Base-by-base conservation (phyloP, 768 basidiomycete genomes). In the Lentinula boryana region DNA sequence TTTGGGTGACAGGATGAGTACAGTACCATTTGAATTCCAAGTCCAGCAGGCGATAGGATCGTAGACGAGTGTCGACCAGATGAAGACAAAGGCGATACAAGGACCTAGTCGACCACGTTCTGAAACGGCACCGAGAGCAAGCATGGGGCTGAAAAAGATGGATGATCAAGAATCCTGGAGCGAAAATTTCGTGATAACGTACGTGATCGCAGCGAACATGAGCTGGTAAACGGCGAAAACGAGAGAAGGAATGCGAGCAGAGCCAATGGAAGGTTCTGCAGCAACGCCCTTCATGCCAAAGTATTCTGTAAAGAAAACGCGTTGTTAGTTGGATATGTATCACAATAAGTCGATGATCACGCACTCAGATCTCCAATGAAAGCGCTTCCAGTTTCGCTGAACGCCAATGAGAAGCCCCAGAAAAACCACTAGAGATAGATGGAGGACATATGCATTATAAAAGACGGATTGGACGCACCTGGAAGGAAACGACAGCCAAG, bases 41-140 rank as follows among this genome's bases (percentile, higher is more conserved):
- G 94, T 91, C 95, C 95, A 97, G 75, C 91, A 93, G 0, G 93
- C 96, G 60, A 98, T 86, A 2, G 95, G 94, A 68, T 96, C 89
- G 73, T 98, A 98, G 15, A 95, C 93, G 61, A 94, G 68, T 4
- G 91, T 91, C 10, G 85, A 79, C 96, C 96, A 98, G 55, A 85
- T 68, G 68, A 98, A 98, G 65, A 94, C 84, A 74, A 98, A 98
- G 59, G 95, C 84, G 63, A 96, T 82, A 41, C 91, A 75, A 1
- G 96, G 96, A 1, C 93, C 88, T 13, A 97, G 81, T 3, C 90
- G 85, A 12, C 84, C 84, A 52, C 94, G 90, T 68, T 98, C 96
- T 8, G 94, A 94, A 58, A 95, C 86, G 27, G 94, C 96, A 61
- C 96, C 96, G 58, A 95, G 80, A 36, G 94, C 94, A 61, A 96